These are phyloP conservation scores for Penicillium sp. DNA, from an alignment of 2,329 filamentous ascomycete species.

Conservation along the genomic window DNA sequence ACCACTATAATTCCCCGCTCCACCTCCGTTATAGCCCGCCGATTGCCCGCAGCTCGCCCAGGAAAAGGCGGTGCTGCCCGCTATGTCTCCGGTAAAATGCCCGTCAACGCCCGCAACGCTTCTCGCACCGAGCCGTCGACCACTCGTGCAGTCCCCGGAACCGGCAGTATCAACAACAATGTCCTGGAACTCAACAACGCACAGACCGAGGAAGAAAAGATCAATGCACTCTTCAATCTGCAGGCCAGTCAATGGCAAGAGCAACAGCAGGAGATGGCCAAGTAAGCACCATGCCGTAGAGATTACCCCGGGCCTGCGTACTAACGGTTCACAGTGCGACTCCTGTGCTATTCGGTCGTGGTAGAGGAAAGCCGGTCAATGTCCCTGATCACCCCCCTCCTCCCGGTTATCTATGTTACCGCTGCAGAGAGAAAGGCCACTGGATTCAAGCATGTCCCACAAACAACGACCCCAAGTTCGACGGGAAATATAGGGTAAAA, in stretches of 20 bases:
- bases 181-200: conserved; percentile 66
- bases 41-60: conserved; percentile 75
- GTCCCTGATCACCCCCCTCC: conserved; percentile 92
- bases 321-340: conserved; percentile 42
- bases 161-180: conserved; percentile 46
- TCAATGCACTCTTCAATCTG: conserved; percentile 85
- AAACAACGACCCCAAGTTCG: conserved; percentile 96
- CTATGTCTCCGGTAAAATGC: conserved; percentile 96
- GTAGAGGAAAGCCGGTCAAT: conserved; percentile 49
- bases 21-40: conserved; percentile 84
- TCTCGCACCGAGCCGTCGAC: conserved; percentile 59
- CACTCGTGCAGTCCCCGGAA: conserved; percentile 32
- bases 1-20: conserved; percentile 95
- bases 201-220: conserved; percentile 89
- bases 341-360: conserved; percentile 41
- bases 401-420: conserved; percentile 90
- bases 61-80: conserved; percentile 87
- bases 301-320: background rate
- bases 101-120: conserved; percentile 76
- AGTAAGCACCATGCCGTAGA: conserved; percentile 47
- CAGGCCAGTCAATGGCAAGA: conserved; percentile 89
- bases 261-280: conserved; percentile 88
- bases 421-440: conserved; percentile 95
- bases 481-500: conserved; percentile 89
- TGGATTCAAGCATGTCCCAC: conserved; percentile 98